Evolutionary conservation across 768 basidiomycete genomes (phyloP), one percentile per base, ranked within the genome.

Genomic region (Obba rivulosa): DNA sequence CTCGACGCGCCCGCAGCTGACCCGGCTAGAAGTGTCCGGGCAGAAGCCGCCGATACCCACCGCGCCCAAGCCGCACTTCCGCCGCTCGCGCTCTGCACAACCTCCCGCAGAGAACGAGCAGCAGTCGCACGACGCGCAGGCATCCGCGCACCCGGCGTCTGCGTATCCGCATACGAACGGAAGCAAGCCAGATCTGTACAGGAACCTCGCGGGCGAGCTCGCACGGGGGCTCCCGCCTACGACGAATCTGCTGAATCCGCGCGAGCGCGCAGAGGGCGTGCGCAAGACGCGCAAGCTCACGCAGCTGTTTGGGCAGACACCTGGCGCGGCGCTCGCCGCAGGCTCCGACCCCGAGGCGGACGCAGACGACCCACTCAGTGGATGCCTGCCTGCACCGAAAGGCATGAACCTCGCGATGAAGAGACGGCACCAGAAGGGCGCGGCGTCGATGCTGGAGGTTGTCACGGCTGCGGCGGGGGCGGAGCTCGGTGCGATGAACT

Each of bases 241-340:
- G 2, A 81, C 80, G 4, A 90, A 91, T 65, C 66, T 74, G 53
- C 80, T 89, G 41, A 71, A 72, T 53, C 68, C 80, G 16, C 71
- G 74, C 10, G 80, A 85, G 54, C 86, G 89, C 24, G 77, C 83
- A 0, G 86, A 86, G 43, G 79, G 85, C 48, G 70, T 92, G 25
- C 73, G 79, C 46, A 85, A 83, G 56, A 78, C 81, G 43, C 81
- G 84, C 57, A 92, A 92, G 64, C 76, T 92, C 41, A 74, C 84
- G n/a, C 82, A 83, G 53, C 68, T 92, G n/a, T 83, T 92, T 46
- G 89, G 89, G 36, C 74, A 80, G 63, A 79, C 74, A 3, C 86
- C 84, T 8, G 51, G 49, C 37, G 49, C 50, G 42, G 34, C 34
- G n/a, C 40, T 45, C 48, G 11, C 49, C 8, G 35, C 48, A 31